These are phyloP conservation scores for Blastocystis sp. DNA, from an alignment of 352 stramenopile genomes.

Conservation along the genomic window DNA sequence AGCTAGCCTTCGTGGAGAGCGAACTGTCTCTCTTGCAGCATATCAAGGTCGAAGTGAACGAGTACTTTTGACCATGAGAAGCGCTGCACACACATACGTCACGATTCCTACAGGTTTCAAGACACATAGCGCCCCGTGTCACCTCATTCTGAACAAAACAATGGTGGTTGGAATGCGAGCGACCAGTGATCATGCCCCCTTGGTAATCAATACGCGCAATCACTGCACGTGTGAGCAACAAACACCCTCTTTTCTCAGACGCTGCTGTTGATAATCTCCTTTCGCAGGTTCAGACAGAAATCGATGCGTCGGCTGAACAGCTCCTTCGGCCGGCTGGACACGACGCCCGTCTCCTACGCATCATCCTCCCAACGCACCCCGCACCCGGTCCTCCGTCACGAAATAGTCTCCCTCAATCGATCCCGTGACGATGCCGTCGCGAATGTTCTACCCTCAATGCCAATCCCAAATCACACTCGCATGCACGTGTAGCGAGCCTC, in stretches of 20 bases:
- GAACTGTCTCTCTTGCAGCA: conserved; percentile 46
- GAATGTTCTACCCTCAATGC: conserved; percentile 32
- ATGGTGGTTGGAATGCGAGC: not conserved
- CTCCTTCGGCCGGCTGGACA: conserved; percentile 18
- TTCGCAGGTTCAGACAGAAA: conserved; percentile 55
- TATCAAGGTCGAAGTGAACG: conserved; percentile 14
- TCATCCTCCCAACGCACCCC: not conserved
- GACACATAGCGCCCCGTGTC: not conserved
- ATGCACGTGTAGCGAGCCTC: conserved; percentile 60
- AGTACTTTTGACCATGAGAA: conserved; percentile 19
- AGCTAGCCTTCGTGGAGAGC: conserved; percentile 55
- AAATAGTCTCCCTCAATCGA: conserved; percentile 58
- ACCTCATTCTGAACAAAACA: not conserved
- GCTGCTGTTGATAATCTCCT: conserved; percentile 66
- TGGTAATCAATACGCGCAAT: not conserved
- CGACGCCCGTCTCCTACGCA: not conserved
- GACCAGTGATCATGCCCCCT: not conserved
- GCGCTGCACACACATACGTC: conserved; percentile 12
- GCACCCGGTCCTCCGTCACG: conserved; percentile 3
- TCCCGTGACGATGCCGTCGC: conserved; percentile 46
- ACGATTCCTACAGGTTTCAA: conserved; percentile 31
- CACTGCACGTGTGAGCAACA: conserved; percentile 13
- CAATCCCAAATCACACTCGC: conserved; percentile 17
- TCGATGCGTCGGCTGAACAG: conserved; percentile 51
- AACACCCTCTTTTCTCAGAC: conserved; percentile 39